phyloP scores from a whole-genome alignment of 169 alveolate species.

The Plasmodium gonderi region DNA sequence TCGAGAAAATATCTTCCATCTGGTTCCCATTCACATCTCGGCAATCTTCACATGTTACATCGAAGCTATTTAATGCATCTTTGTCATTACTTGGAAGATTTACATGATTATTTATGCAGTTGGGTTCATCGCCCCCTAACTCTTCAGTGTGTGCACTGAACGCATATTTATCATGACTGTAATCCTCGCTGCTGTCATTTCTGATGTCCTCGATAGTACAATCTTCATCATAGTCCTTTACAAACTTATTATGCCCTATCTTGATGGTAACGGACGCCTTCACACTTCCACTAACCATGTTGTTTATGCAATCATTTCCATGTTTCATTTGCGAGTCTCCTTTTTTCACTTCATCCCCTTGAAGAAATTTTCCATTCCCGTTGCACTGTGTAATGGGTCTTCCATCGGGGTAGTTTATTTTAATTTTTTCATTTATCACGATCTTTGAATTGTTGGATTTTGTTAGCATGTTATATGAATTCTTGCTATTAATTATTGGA shows the following conservation, averaged over 20 bases:
- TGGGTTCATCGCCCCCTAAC: background rate
- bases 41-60: background rate
- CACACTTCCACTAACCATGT: background rate
- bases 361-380: too few relatives aligned
- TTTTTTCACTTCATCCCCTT: too few relatives aligned
- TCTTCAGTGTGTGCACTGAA: too few relatives aligned
- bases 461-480: background rate
- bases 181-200: background rate
- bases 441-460: background rate
- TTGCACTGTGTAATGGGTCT: background rate
- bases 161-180: background rate
- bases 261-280: background rate
- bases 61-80: background rate
- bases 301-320: background rate
- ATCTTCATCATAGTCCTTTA: background rate
- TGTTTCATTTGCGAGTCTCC: too few relatives aligned
- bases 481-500: background rate
- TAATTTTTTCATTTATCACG: background rate
- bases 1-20: background rate
- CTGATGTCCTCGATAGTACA: background rate
- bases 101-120: background rate
- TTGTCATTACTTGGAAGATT: slow-evolving; percentile 17
- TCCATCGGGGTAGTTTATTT: background rate
- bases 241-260: background rate
- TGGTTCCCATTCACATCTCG: background rate